Evolutionary conservation across 306 rosid genomes (phyloP).

Genomic region (Glycyrrhiza uralensis): DNA sequence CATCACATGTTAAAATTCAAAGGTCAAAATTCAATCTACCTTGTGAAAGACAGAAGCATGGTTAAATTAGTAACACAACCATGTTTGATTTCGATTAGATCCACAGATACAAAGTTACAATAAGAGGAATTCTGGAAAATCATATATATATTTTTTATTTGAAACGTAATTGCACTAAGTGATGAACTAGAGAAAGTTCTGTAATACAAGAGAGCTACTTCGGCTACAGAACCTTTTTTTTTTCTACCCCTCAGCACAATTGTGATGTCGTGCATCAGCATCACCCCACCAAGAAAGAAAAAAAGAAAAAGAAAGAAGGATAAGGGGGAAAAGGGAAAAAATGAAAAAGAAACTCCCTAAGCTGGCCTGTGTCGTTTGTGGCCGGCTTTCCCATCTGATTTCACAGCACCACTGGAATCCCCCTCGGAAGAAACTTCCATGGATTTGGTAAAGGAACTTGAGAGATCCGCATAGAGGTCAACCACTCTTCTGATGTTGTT

Average conservation of each 20-base stretch:
- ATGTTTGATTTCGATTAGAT: constrained; percentile 43
- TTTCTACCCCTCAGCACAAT: constrained; percentile 31
- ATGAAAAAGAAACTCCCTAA: constrained; percentile 22
- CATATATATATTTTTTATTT: constrained; percentile 39
- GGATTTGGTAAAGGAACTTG: constrained; percentile 80
- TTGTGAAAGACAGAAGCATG: too few relatives aligned
- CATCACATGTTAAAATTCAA: constrained; percentile 8
- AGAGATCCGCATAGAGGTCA: constrained; percentile 92
- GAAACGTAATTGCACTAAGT: constrained; percentile 40
- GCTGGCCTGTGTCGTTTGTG: constrained; percentile 70
- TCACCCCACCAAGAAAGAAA: constrained; percentile 33
- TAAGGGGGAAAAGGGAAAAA: too few relatives aligned
- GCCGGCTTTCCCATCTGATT: constrained; percentile 67
- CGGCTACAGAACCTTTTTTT: constrained; percentile 43
- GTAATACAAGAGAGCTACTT: constrained; percentile 28
- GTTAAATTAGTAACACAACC: constrained; percentile 18
- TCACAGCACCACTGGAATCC: constrained; percentile 81
- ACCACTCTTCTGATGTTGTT: constrained; percentile 91
- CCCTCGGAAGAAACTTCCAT: constrained; percentile 90
- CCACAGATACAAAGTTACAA: constrained; percentile 49
- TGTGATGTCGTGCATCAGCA: constrained; percentile 22
- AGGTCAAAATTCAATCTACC: too few relatives aligned
- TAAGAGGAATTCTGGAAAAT: constrained; percentile 46
- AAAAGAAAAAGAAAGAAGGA: constrained; percentile 7
- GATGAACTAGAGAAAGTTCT: constrained; percentile 37